Evolutionary conservation across 495 filamentous ascomycete species (phyloP), one percentile per base, ranked within the genome.

Genomic region (Amorphotheca resinae): DNA sequence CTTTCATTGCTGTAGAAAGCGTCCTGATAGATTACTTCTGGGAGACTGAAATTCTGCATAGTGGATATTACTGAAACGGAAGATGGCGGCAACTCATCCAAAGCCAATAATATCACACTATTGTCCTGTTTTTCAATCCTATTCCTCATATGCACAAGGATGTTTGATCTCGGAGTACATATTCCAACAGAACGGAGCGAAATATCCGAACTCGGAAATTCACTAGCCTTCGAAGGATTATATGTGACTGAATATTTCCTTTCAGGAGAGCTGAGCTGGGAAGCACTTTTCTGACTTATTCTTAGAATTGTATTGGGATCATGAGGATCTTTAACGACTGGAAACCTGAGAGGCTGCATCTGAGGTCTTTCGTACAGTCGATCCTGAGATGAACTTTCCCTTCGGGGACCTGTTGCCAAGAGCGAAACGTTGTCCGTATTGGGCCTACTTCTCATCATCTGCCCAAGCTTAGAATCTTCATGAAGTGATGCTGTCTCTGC

Each of bases 1-100:
- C 62, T 68, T 41, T 89, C 83, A n/a, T 85, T 67, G 47, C 86
- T 82, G 53, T 95, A 96, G 52, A 80, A 87, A 12, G 88, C 78
- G 53, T 87, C 81, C 56, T 85, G 84, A 49, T 95, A 93, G 35
- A 95, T 70, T 17, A 83, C 67, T 33, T 48, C 70, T 14, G 69
- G 68, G 4, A 65, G 54, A 53, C 51, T 61, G 49, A 52, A 59
- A 22, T 38, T 55, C 33, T 63, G 50, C 60, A 72, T 63, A 9
- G 63, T 66, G n/a, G 60, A 64, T 6, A 57, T 36, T 1, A 72
- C 60, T 28, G 64, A 66, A 33, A 49, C 38, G 2, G 17, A 38
- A 4, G 63, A 59, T 0, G 69, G 69, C 15, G 71, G 62, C 9
- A 40, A 28, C 18, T 56, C 53, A 20, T 53, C 36, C 17, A 64